Evolutionary conservation across 148 eudicot genomes (phyloP), one percentile per base, ranked within the genome.

Genomic region (Nepenthes gracilis): DNA sequence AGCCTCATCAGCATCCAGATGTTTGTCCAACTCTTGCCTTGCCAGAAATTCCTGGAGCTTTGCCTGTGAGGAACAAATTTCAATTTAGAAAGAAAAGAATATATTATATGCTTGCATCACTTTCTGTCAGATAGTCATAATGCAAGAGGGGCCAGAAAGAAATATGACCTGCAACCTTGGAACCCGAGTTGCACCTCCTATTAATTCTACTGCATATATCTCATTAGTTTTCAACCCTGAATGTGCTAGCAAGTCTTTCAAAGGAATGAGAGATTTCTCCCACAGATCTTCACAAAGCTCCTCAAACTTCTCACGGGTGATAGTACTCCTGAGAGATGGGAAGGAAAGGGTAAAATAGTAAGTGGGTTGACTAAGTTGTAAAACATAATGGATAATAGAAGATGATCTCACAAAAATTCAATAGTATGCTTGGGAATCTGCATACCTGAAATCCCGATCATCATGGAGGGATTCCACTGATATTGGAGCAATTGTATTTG

Each of bases 1-100:
- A 74, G 97, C 97, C 81, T 89, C 97, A 72, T 94, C 99, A 58
- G 99, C 87, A 74, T 94, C 99, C 66, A 94, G 70, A 74, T 94
- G 99, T 72, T 67, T 89, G 84, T 89, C 99, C 71, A 94, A 72
- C 68, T 86, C 90, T 69, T 81, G 79, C 83, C 88, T 86, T 64
- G 95, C 96, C 50, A 93, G 79, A 72, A 86, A 89, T 62, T 86
- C 95, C 74, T 89, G 99, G 65, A 94, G 88, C 71, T 78, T 94
- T 72, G 85, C 90, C 99, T 93, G 81, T 53, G 13, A 70, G 72
- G 53, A 69, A 12, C 55, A 52, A 48, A 59, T 47, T 49, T 36
- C 33, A 47, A 47, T 55, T 48, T n/a, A 48, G 35, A 57, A 63
- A 55, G 12, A 54, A 49, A 49, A 49, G 15, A n/a, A n/a, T n/a